phyloP scores from a whole-genome alignment of 768 basidiomycete genomes.

The Termitomyces sp. region DNA sequence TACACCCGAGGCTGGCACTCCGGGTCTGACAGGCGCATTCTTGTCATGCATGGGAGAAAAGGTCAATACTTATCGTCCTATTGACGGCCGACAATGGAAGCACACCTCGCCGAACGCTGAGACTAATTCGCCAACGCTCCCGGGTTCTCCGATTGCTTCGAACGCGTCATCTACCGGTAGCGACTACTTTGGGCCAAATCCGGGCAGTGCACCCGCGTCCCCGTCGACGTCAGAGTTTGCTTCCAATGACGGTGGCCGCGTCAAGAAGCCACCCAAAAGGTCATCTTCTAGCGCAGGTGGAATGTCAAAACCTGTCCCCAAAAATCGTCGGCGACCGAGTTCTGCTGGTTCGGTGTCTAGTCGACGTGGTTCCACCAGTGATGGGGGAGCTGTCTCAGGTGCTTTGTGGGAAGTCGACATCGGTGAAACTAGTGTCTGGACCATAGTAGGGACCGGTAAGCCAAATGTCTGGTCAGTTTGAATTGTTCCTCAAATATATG shows the following conservation, averaged over 20 bases:
- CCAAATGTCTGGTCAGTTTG: background rate
- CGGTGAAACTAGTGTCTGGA: conserved; percentile 93
- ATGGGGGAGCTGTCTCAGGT: conserved; percentile 69
- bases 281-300: conserved; percentile 72
- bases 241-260: conserved; percentile 81
- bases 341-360: conserved; percentile 71
- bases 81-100: conserved; percentile 82
- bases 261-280: conserved; percentile 67
- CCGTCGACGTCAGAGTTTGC: conserved; percentile 67
- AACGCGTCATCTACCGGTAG: conserved; percentile 51
- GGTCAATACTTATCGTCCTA: conserved; percentile 85
- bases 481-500: background rate
- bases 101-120: conserved; percentile 35
- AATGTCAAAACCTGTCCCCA: conserved; percentile 46
- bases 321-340: conserved; percentile 69
- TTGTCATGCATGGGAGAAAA: conserved; percentile 91
- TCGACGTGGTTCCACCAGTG: conserved; percentile 64
- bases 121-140: conserved; percentile 55
- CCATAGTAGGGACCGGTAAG: conserved; percentile 87
- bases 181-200: conserved; percentile 65
- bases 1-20: conserved; percentile 72
- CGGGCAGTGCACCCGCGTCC: conserved; percentile 66
- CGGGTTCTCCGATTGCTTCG: conserved; percentile 68
- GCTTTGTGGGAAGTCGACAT: conserved; percentile 89
- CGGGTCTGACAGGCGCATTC: conserved; percentile 79